Base-by-base conservation (phyloP, 2,329 filamentous ascomycete genomes). In the Fusarium fracticaudum region DNA sequence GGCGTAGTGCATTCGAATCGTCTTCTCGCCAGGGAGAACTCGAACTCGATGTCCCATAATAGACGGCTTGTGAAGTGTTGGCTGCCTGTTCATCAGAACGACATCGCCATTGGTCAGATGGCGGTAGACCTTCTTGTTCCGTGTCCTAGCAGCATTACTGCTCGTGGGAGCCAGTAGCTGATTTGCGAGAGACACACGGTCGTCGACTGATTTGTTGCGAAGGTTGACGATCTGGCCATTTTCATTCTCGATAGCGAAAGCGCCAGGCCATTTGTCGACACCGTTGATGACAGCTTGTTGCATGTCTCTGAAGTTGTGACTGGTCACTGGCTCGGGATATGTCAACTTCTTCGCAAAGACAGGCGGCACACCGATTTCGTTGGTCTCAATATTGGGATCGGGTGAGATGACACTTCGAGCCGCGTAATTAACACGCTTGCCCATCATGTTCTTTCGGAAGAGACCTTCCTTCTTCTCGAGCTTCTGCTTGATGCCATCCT, bases 381-480 rank as follows among this genome's bases (percentile, higher is more conserved):
- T 98, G 24, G 96, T 98, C 83, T 99, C 96, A 79, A 99, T 98
- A 80, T 98, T 99, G 6, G 96, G 96, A 80, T 99, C 96, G 1
- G 96, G 96, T 15, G 96, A 98, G 77, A 99, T 99, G 81, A 99
- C 96, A 88, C 94, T 97, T 82, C 96, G 93, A 43, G 96, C 96
- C 57, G 96, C 96, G 81, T 96, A 98, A 83, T 99, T 98, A 85
- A 99, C 96, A 86, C 96, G 95, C 87, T 99, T 99, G 70, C 96
- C 96, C 96, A 99, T 99, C 96, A 99, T 98, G 84, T 99, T 98
- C 87, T 98, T 98, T 78, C 96, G 90, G 87, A 99, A 99, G 37
- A 99, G 88, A 74, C 96, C 96, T 80, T 99, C 97, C 84, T 99
- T 99, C 87, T 99, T 99, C 84, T 99, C 96, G 35, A 99, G 88